A percentile compares a stretch with the other conserved stretches of the same genome.
phyloP scores from a whole-genome alignment of 2,329 filamentous ascomycete genomes.

The Calcarisporium arbuscula region DNA sequence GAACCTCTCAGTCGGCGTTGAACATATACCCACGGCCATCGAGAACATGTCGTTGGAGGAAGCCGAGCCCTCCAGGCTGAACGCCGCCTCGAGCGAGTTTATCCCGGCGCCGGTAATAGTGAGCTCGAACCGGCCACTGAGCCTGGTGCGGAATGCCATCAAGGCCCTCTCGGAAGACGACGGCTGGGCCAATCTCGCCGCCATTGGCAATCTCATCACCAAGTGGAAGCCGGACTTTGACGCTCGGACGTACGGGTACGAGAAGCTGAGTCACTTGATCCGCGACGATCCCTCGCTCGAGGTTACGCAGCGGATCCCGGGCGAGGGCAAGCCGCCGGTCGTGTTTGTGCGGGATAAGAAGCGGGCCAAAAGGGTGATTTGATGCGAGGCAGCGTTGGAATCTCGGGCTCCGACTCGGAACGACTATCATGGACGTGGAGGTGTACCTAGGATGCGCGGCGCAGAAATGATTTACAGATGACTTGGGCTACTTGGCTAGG shows the following conservation, averaged over 20 bases:
- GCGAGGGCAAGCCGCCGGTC: conserved; percentile 7
- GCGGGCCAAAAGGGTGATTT: too few relatives aligned
- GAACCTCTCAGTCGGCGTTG: conserved; percentile 8
- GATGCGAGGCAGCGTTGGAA: too few relatives aligned
- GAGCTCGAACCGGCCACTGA: too few relatives aligned
- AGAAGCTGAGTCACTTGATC: conserved; percentile 16
- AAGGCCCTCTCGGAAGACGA: conserved; percentile 15
- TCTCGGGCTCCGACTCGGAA: too few relatives aligned
- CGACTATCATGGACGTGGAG: too few relatives aligned
- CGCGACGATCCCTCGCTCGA: conserved; percentile 1
- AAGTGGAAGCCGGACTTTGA: conserved; percentile 24
- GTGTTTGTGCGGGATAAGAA: too few relatives aligned
- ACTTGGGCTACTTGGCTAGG: too few relatives aligned
- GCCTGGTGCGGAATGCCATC: conserved; percentile 12
- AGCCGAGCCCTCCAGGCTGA: too few relatives aligned
- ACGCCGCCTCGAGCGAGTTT: too few relatives aligned
- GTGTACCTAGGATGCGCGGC: too few relatives aligned
- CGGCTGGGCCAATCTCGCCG: conserved; percentile 21
- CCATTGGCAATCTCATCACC: conserved; percentile 18
- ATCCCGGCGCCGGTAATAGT: too few relatives aligned
- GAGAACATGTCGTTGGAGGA: not conserved
- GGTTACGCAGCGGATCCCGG: conserved; percentile 1
- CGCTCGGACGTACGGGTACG: conserved; percentile 19
- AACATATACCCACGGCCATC: not conserved
- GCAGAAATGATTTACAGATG: too few relatives aligned